A percentile compares a stretch with the other conserved stretches of the same genome.
These are phyloP conservation scores for Polyplosphaeria fusca DNA, from an alignment of 495 filamentous ascomycete genomes.

Conservation along the genomic window DNA sequence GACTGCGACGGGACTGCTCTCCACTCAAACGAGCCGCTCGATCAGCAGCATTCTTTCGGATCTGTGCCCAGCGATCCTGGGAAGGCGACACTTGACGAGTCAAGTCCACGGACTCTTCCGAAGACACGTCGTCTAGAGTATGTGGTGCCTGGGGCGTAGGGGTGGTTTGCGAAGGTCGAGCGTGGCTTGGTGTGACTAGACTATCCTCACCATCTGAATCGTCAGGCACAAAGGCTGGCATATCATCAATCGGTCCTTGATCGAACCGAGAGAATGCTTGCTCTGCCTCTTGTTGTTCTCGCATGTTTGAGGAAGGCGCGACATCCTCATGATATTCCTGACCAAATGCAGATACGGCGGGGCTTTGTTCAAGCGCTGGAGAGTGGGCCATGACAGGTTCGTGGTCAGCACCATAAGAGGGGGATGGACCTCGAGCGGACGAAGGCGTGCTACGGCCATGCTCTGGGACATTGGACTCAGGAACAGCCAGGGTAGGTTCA, in stretches of 20 bases:
- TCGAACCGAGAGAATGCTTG: slow-evolving; percentile 80
- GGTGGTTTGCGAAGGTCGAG: slow-evolving; percentile 1
- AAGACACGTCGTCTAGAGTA: slow-evolving; percentile 24
- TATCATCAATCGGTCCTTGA: slow-evolving; percentile 82
- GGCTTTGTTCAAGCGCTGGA: slow-evolving; percentile 20
- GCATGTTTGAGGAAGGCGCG: slow-evolving; percentile 60
- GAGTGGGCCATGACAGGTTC: slow-evolving; percentile 6
- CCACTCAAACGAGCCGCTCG: slow-evolving; percentile 60
- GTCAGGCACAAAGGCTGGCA: slow-evolving; percentile 78
- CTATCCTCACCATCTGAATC: slow-evolving; percentile 48
- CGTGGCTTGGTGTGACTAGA: slow-evolving; percentile 2
- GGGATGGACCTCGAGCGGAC: slow-evolving; percentile 31
- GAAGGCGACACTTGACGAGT: slow-evolving; percentile 13
- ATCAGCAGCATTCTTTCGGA: slow-evolving; percentile 88
- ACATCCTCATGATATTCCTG: slow-evolving; percentile 53
- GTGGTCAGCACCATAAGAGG: slow-evolving; percentile 8
- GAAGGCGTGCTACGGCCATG: slow-evolving; percentile 3
- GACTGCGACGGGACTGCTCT: slow-evolving; percentile 54
- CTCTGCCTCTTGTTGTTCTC: slow-evolving; percentile 62
- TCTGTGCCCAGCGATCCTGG: slow-evolving; percentile 72
- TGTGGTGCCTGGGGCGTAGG: slow-evolving; percentile 1
- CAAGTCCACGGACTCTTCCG: slow-evolving; percentile 26
- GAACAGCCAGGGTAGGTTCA: not conserved
- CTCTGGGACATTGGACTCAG: not conserved
- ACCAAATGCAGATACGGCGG: slow-evolving; percentile 34